Conservation (phyloP, 495 filamentous ascomycete species). For the Daldinia vernicosa region DNA sequence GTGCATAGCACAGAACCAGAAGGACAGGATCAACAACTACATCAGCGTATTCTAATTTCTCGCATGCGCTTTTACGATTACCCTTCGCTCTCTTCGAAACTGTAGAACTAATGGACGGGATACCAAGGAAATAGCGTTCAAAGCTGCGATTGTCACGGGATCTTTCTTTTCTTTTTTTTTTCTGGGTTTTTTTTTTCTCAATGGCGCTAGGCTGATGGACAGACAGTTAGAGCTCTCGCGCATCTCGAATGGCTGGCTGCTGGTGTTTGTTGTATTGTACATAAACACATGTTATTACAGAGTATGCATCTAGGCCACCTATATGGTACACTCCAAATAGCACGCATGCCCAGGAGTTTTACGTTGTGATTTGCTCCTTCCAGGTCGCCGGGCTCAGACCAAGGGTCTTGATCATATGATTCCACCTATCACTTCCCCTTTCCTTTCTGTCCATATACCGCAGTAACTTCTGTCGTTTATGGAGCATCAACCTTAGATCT, state of each 20-base stretch:
- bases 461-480: slow-evolving; percentile 87
- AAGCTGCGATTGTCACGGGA: slow-evolving; percentile 28
- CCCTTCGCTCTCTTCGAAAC: slow-evolving; percentile 34
- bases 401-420: slow-evolving; percentile 79
- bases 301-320: slow-evolving; percentile 39
- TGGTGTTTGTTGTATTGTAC: slow-evolving; percentile 38
- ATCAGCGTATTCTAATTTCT: slow-evolving; percentile 83
- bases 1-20: slow-evolving; percentile 99
- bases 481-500: slow-evolving; percentile 83
- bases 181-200: background rate
- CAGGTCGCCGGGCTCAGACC: slow-evolving; percentile 87
- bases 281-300: slow-evolving; percentile 39
- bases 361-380: slow-evolving; percentile 85
- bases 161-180: slow-evolving; percentile 9
- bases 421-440: slow-evolving; percentile 87
- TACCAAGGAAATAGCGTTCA: slow-evolving; percentile 40
- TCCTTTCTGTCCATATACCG: slow-evolving; percentile 88
- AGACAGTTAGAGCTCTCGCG: slow-evolving; percentile 34
- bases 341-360: slow-evolving; percentile 33
- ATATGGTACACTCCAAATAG: slow-evolving; percentile 38
- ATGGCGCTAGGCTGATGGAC: slow-evolving; percentile 39
- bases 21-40: slow-evolving; percentile 97
- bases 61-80: slow-evolving; percentile 6
- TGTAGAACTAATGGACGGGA: slow-evolving; percentile 50
- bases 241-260: slow-evolving; percentile 30